These are phyloP conservation scores for Monoraphidium neglectum DNA, from an alignment of 139 green algal genomes.

Conservation along the genomic window DNA sequence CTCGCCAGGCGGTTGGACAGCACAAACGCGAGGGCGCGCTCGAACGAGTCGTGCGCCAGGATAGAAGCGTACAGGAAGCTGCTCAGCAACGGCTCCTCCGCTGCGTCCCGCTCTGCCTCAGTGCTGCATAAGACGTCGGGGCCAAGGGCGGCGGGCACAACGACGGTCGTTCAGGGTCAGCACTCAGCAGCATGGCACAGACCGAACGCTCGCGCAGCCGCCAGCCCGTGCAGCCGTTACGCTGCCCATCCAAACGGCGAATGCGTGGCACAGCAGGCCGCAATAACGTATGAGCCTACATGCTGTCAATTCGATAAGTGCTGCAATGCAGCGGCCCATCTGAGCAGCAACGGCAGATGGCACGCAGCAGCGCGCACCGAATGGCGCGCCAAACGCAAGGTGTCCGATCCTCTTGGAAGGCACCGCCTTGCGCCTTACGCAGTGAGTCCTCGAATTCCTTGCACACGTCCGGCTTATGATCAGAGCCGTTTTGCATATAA, in stretches of 20 bases:
- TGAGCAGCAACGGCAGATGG: background rate
- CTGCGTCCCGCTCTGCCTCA: constrained; percentile 55
- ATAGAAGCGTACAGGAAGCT: constrained; percentile 94
- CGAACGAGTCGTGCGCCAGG: constrained; percentile 86
- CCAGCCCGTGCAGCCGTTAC: background rate
- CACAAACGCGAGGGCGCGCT: constrained; percentile 86
- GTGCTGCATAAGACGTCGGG: too few species aligned
- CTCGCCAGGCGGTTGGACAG: constrained; percentile 94
- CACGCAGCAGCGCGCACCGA: background rate
- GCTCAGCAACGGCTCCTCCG: constrained; percentile 86
- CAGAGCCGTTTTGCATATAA: constrained; percentile 13
- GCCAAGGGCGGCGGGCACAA: too few species aligned
- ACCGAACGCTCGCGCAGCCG: background rate
- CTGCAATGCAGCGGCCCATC: too few species aligned
- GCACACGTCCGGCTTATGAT: constrained; percentile 17
- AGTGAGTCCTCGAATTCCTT: constrained; percentile 19
- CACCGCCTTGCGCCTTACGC: constrained; percentile 14
- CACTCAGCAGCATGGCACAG: background rate
- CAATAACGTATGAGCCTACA: background rate
- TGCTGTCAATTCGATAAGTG: background rate
- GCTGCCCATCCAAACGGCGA: background rate
- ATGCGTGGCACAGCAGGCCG: background rate
- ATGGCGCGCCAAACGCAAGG: background rate
- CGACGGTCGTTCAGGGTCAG: background rate
- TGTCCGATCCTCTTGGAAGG: background rate